Evolutionary conservation across 2,329 filamentous ascomycete genomes (phyloP), one percentile per base, ranked within the genome.

Genomic region (Graphiopsis chlorocephala): DNA sequence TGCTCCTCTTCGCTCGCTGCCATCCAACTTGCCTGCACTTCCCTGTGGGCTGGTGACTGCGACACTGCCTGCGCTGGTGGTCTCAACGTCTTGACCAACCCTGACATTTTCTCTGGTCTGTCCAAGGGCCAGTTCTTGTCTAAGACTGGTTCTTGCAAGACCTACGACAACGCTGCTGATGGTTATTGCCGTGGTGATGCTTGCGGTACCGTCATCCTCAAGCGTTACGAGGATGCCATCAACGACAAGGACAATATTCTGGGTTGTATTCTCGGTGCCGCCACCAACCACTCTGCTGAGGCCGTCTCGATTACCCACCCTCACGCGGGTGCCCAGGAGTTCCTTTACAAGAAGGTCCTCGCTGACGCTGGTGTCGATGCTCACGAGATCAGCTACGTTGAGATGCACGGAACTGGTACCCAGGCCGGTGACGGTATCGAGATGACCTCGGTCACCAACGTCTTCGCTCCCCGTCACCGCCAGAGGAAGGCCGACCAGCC

Each of bases 351-450:
- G 64, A 82, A 86, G 45, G 87, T 95, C 29, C 82, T 95, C 1
- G 85, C 89, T 56, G 85, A 90, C 50, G 88, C 90, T 48, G 88
- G 89, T 65, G 84, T 95, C 25, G 88, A 93, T 72, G 89, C 91
- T 1, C 84, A 87, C 59, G 90, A 93, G 68, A 84, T 96, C 57
- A 88, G 88, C 76, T 96, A 94, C 72, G 88, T 96, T 10, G 92
- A 96, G 78, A 92, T 95, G 88, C 92, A 96, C 75, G 92, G 91
- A 15, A 96, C 92, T 2, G 92, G 92, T 33, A 96, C 91, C 0
- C 91, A 95, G 76, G 91, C 90, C 33, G 92, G 91, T 66, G 92
- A 96, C 72, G 88, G 87, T 8, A 90, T 87, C 4, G 93, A 97
- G 75, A 93, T 94, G 89, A 82, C 86, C 0, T 92, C 89, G 0